phyloP scores from a whole-genome alignment of 148 eudicot genomes.

The Vaccinium corymbosum region DNA sequence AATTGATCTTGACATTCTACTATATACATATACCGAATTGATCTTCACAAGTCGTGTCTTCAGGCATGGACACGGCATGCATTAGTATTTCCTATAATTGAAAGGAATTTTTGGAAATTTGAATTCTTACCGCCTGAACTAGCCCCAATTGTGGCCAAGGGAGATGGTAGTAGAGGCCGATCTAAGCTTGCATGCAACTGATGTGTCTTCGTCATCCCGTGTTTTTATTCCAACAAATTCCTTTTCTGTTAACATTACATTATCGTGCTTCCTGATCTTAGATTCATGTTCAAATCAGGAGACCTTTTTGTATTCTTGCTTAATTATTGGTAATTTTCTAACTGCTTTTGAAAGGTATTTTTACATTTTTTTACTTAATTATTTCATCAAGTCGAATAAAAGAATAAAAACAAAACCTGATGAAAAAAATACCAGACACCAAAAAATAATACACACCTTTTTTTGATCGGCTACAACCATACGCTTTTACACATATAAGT shows the following conservation, averaged over 20 bases:
- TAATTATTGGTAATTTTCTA: background rate
- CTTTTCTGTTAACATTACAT: background rate
- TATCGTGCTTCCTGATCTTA: background rate
- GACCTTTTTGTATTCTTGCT: background rate
- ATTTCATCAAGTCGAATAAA: background rate
- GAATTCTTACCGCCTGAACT: too few species aligned
- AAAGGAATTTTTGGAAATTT: too few species aligned
- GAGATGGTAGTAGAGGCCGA: background rate
- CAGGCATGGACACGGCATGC: too few species aligned
- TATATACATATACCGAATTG: too few species aligned
- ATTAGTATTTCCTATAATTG: too few species aligned
- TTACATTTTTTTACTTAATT: background rate
- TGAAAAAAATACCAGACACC: background rate
- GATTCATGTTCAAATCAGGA: background rate
- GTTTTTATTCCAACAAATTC: background rate
- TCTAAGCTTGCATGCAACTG: background rate
- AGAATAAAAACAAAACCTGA: background rate
- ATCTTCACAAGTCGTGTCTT: too few species aligned
- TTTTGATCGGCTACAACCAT: background rate
- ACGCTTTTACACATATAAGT: background rate
- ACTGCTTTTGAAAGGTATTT: background rate
- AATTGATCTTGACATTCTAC: too few species aligned
- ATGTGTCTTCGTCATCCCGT: background rate
- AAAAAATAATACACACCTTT: background rate
- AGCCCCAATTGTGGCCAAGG: too few species aligned